Conservation (phyloP, 1,284 basidiomycete genomes). For the Mycena citricolor region DNA sequence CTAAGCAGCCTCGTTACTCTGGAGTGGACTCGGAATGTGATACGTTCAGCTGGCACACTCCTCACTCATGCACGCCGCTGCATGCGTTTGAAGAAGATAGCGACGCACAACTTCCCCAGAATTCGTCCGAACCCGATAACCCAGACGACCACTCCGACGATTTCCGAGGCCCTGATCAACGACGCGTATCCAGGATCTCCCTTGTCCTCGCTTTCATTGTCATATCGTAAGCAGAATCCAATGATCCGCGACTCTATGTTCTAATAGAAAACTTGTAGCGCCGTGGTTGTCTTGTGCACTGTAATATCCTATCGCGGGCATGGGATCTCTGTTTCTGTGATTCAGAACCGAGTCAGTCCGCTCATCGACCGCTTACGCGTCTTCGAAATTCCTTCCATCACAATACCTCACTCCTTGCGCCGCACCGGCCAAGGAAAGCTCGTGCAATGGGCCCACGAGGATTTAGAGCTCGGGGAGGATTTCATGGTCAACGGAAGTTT, state of each 20-base stretch:
- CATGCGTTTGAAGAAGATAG: conserved; percentile 5
- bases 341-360: no score
- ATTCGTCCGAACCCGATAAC: conserved; percentile 5
- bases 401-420: conserved; percentile 10
- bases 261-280: no score
- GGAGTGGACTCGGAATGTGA: neutral
- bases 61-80: conserved; percentile 6
- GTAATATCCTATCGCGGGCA: no score
- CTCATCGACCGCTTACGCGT: no score
- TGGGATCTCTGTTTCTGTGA: no score
- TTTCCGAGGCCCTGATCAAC: conserved; percentile 12
- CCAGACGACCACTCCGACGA: conserved; percentile 13
- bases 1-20: conserved; percentile 3
- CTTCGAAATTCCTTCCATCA: no score
- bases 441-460: conserved; percentile 21
- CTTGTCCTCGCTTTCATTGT: conserved; percentile 13
- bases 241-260: no score
- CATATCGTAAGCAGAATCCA: conserved; percentile 18
- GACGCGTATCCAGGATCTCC: conserved; percentile 11
- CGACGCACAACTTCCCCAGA: neutral
- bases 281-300: no score
- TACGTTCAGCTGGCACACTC: conserved; percentile 17
- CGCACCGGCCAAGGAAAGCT: conserved; percentile 16
- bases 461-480: conserved; percentile 21
- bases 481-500: conserved; percentile 21